These are phyloP conservation scores for Hypsizygus marmoreus DNA, from an alignment of 768 basidiomycete species.

Conservation along the genomic window DNA sequence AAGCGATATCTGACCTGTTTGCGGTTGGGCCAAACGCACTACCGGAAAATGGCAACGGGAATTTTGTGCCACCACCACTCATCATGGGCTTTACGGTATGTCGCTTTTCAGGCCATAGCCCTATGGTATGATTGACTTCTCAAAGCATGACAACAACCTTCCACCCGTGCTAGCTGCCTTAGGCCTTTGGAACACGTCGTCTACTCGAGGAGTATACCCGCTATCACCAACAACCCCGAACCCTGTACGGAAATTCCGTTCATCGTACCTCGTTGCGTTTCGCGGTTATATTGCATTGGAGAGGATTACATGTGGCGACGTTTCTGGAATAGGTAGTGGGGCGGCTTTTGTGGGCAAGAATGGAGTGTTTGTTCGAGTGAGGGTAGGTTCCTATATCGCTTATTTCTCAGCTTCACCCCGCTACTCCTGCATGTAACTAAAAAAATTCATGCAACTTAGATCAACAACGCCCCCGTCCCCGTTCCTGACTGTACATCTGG, in stretches of 20 bases:
- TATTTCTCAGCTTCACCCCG: not conserved
- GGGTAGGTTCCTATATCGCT: constrained; percentile 24
- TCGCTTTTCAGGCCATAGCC: not conserved
- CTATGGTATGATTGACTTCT: not conserved
- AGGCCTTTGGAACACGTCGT: constrained; percentile 43
- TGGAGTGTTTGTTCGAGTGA: constrained; percentile 34
- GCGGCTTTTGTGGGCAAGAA: constrained; percentile 7
- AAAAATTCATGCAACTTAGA: too few relatives aligned
- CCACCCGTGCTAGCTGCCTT: constrained; percentile 44
- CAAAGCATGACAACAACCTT: constrained; percentile 46
- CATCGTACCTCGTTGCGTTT: constrained; percentile 42
- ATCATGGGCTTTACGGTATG: constrained; percentile 46
- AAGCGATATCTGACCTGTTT: constrained; percentile 40
- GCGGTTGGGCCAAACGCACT: constrained; percentile 28
- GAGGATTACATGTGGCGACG: constrained; percentile 33
- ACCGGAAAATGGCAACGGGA: constrained; percentile 24
- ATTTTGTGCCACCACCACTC: constrained; percentile 37
- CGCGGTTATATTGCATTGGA: constrained; percentile 43
- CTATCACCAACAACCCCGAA: constrained; percentile 33
- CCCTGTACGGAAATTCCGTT: constrained; percentile 34
- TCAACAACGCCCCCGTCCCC: constrained; percentile 41
- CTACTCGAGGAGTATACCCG: constrained; percentile 31
- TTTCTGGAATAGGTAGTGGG: constrained; percentile 1
- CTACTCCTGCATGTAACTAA: constrained; percentile 8
- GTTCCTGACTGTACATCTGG: constrained; percentile 42